Conservation (phyloP, 2,329 filamentous ascomycete species). For the Penicillium sp. region DNA sequence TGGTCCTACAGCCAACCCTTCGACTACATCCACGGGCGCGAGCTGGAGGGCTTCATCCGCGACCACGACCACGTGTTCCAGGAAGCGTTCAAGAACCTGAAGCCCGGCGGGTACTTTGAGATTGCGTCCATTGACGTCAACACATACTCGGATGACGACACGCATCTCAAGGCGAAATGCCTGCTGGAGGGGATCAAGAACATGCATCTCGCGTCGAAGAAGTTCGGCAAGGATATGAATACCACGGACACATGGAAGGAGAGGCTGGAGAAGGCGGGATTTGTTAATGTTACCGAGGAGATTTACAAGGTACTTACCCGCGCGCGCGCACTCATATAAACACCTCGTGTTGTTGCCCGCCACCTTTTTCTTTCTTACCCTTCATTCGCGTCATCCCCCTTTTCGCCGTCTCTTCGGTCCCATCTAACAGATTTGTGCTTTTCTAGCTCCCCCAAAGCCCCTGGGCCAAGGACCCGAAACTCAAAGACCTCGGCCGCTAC, state of each 20-base stretch:
- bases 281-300: constrained; percentile 57
- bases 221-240: constrained; percentile 40
- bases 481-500: constrained; percentile 57
- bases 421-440: too few species aligned
- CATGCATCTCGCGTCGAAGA: constrained; percentile 33
- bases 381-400: too few species aligned
- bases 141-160: constrained; percentile 71
- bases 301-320: constrained; percentile 44
- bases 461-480: constrained; percentile 58
- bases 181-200: constrained; percentile 34
- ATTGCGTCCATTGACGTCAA: constrained; percentile 80
- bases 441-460: constrained; percentile 53
- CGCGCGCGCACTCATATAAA: too few species aligned
- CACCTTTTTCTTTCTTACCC: too few species aligned
- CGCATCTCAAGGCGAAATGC: constrained; percentile 32
- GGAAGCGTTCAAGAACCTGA: constrained; percentile 31
- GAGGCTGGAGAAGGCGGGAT: constrained; percentile 57
- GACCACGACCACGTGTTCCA: constrained; percentile 34
- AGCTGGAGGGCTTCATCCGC: constrained; percentile 36
- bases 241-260: constrained; percentile 43
- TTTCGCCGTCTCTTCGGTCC: too few species aligned
- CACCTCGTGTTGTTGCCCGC: too few species aligned
- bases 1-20: constrained; percentile 37
- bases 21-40: constrained; percentile 40
- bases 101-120: constrained; percentile 36